Conservation (phyloP, 352 stramenopile genomes). For the Thraustotheca clavata region DNA sequence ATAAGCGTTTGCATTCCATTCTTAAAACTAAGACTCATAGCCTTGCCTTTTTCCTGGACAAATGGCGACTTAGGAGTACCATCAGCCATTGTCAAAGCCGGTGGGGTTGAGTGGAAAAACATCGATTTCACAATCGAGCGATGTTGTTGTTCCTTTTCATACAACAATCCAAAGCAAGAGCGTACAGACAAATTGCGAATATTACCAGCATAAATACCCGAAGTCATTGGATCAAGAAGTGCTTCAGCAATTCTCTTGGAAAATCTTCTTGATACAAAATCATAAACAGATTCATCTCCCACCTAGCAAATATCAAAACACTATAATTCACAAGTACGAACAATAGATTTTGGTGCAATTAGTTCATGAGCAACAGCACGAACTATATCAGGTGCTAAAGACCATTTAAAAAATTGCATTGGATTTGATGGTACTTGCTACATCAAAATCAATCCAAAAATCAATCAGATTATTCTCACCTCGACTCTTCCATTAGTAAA, state of each 20-base stretch:
- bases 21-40: conserved; percentile 80
- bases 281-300: conserved; percentile 74
- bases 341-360: conserved; percentile 31
- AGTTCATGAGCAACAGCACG: conserved; percentile 59
- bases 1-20: conserved; percentile 71
- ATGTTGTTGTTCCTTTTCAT: conserved; percentile 64
- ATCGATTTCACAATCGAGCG: conserved; percentile 65
- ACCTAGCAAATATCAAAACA: conserved; percentile 19
- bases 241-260: conserved; percentile 65
- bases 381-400: conserved; percentile 42
- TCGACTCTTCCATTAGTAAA: conserved; percentile 60
- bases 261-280: conserved; percentile 69
- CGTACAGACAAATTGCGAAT: conserved; percentile 67
- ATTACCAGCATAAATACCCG: conserved; percentile 83
- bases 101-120: conserved; percentile 11
- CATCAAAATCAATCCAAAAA: background rate
- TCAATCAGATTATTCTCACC: conserved; percentile 23
- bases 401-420: conserved; percentile 52
- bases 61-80: conserved; percentile 63
- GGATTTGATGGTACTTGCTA: conserved; percentile 58
- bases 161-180: conserved; percentile 70
- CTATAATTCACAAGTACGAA: conserved; percentile 9
- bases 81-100: conserved; percentile 47
- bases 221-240: conserved; percentile 70
- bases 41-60: conserved; percentile 50